Percentiles rank a stretch among this genome's conserved stretches.
These are phyloP conservation scores for Turnera subulata DNA, from an alignment of 345 rosid genomes.

Conservation along the genomic window DNA sequence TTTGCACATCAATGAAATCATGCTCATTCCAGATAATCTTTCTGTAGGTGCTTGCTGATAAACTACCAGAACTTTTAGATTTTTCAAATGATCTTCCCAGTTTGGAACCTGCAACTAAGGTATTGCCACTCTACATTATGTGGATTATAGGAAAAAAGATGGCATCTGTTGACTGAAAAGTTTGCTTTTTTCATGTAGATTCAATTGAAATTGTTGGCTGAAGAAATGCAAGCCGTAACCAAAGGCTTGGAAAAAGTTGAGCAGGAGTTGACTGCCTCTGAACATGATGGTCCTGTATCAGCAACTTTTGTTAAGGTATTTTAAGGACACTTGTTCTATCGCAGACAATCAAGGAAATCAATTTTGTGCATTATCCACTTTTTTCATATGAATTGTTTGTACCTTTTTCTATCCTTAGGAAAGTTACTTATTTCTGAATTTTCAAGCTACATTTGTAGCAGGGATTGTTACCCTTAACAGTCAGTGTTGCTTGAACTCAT, in stretches of 20 bases:
- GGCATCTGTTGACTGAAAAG: constrained; percentile 15
- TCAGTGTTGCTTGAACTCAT: too few species aligned
- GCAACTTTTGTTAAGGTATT: constrained; percentile 62
- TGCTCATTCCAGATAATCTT: not conserved
- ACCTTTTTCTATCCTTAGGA: not conserved
- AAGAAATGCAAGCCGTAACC: constrained; percentile 97
- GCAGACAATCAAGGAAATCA: not conserved
- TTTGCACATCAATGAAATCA: not conserved
- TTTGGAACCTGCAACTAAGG: constrained; percentile 80
- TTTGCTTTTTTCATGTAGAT: constrained; percentile 44
- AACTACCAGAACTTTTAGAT: constrained; percentile 79
- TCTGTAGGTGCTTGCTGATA: constrained; percentile 76
- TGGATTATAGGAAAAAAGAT: constrained; percentile 1
- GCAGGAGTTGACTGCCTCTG: constrained; percentile 76
- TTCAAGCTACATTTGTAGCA: too few species aligned
- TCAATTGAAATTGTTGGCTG: constrained; percentile 89
- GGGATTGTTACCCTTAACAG: too few species aligned
- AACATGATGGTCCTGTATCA: constrained; percentile 81
- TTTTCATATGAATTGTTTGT: not conserved
- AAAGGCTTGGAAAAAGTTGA: constrained; percentile 92
- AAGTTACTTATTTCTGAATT: not conserved
- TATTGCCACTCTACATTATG: constrained; percentile 16
- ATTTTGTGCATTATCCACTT: not conserved
- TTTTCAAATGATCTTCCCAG: constrained; percentile 61
- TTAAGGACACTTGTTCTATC: not conserved